These are phyloP conservation scores for Phytophthora kernoviae DNA, from an alignment of 352 stramenopile genomes.

Conservation along the genomic window DNA sequence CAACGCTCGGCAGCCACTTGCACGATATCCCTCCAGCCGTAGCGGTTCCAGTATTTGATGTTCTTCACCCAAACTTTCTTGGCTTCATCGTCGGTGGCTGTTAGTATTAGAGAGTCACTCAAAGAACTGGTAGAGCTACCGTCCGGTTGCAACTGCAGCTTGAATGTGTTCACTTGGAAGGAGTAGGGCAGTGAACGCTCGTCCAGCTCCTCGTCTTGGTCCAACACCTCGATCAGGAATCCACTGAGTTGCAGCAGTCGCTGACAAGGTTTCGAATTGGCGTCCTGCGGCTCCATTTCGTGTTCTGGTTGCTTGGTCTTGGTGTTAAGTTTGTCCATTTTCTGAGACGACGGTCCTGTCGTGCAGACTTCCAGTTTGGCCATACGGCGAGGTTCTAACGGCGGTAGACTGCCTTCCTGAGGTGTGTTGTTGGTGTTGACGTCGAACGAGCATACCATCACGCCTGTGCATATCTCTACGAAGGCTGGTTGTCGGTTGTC, in stretches of 20 bases:
- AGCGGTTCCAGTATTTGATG: slow-evolving; percentile 70
- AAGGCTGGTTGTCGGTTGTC: slow-evolving; percentile 57
- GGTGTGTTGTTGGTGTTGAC: neutral
- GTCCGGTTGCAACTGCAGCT: slow-evolving; percentile 31
- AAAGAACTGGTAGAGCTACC: slow-evolving; percentile 35
- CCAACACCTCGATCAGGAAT: slow-evolving; percentile 60
- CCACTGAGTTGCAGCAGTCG: slow-evolving; percentile 68
- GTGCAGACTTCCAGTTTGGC: slow-evolving; percentile 27
- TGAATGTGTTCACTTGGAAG: slow-evolving; percentile 78
- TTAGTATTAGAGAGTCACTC: slow-evolving; percentile 58
- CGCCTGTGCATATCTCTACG: slow-evolving; percentile 63
- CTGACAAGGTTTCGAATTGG: slow-evolving; percentile 15
- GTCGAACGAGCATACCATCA: slow-evolving; percentile 49
- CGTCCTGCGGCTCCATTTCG: slow-evolving; percentile 25
- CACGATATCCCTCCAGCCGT: slow-evolving; percentile 65
- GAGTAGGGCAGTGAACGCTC: slow-evolving; percentile 48
- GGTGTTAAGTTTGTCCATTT: slow-evolving; percentile 26
- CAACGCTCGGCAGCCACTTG: slow-evolving; percentile 42
- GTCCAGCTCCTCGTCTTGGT: slow-evolving; percentile 49
- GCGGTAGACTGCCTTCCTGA: slow-evolving; percentile 30
- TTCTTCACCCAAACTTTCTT: slow-evolving; percentile 74
- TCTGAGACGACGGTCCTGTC: slow-evolving; percentile 19
- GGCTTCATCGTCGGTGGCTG: slow-evolving; percentile 42
- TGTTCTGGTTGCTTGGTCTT: slow-evolving; percentile 24
- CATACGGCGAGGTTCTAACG: slow-evolving; percentile 57